Evolutionary conservation across 1,284 basidiomycete genomes (phyloP).

Genomic region (Ganoderma meredithae): DNA sequence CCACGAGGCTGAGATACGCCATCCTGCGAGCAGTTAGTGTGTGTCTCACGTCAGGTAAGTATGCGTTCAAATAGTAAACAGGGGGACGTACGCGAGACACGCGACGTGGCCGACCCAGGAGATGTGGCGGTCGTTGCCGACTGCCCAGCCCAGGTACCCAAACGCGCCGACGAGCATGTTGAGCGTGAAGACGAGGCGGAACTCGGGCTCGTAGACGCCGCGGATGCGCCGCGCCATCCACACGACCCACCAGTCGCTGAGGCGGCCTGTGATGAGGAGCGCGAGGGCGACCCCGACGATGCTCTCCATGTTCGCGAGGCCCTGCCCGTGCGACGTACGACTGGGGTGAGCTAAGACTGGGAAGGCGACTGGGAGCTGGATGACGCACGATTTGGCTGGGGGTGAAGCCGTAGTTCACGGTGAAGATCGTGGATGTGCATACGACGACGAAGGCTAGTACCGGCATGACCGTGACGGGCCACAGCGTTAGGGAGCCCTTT

Average conservation of each 20-base stretch:
- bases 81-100: slow-evolving; percentile 46
- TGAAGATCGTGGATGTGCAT: slow-evolving; percentile 52
- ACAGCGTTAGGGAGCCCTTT: too few species aligned
- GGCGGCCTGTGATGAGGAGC: slow-evolving; percentile 47
- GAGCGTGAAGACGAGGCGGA: slow-evolving; percentile 50
- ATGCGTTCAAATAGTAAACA: too few species aligned
- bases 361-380: too few species aligned
- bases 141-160: slow-evolving; percentile 55
- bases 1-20: too few species aligned
- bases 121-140: slow-evolving; percentile 49
- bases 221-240: slow-evolving; percentile 51
- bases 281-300: slow-evolving; percentile 51
- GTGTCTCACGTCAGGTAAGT: too few species aligned
- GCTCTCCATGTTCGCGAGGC: slow-evolving; percentile 52
- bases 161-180: slow-evolving; percentile 53
- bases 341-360: too few species aligned
- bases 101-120: slow-evolving; percentile 54
- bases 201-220: slow-evolving; percentile 57
- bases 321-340: slow-evolving; percentile 22
- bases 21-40: too few species aligned
- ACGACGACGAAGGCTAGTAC: slow-evolving; percentile 42
- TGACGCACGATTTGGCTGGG: too few species aligned
- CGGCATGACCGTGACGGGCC: too few species aligned
- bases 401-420: too few species aligned
- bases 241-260: slow-evolving; percentile 52